Conservation (phyloP, 441 rosid species). For the Bocquillonia castaneifolia region DNA sequence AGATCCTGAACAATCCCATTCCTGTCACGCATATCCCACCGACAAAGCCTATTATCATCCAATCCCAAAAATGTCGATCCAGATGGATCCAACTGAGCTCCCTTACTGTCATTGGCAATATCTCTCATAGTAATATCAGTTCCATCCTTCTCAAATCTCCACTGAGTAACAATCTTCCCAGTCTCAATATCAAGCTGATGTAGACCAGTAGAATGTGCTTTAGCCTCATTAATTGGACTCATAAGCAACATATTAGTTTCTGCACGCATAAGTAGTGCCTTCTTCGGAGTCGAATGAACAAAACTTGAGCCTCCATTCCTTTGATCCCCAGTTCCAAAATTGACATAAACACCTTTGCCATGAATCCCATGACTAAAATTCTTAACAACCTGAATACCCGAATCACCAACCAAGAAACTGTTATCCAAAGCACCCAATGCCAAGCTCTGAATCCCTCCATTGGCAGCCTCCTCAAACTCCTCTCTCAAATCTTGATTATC, state of each 20-base stretch:
- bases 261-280: constrained; percentile 85
- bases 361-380: constrained; percentile 80
- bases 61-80: constrained; percentile 85
- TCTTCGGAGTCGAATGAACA: constrained; percentile 71
- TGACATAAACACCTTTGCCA: constrained; percentile 83
- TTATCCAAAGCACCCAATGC: constrained; percentile 88
- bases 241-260: constrained; percentile 94
- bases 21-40: constrained; percentile 93
- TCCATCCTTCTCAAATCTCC: constrained; percentile 97
- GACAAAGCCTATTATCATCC: constrained; percentile 86
- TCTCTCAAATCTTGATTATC: constrained; percentile 64
- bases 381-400: constrained; percentile 83
- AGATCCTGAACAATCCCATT: constrained; percentile 82
- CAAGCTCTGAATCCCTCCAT: constrained; percentile 86
- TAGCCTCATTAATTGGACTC: constrained; percentile 72
- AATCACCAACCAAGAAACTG: constrained; percentile 85
- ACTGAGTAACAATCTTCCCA: constrained; percentile 75
- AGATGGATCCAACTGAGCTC: constrained; percentile 86
- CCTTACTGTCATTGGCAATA: constrained; percentile 78
- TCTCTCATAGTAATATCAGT: constrained; percentile 86
- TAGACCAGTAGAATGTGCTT: constrained; percentile 60
- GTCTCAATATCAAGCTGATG: constrained; percentile 93
- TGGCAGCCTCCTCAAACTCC: constrained; percentile 79
- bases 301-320: constrained; percentile 38
- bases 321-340: constrained; percentile 37